phyloP scores from a whole-genome alignment of 2,329 filamentous ascomycete species.

The Colletotrichum navitas region DNA sequence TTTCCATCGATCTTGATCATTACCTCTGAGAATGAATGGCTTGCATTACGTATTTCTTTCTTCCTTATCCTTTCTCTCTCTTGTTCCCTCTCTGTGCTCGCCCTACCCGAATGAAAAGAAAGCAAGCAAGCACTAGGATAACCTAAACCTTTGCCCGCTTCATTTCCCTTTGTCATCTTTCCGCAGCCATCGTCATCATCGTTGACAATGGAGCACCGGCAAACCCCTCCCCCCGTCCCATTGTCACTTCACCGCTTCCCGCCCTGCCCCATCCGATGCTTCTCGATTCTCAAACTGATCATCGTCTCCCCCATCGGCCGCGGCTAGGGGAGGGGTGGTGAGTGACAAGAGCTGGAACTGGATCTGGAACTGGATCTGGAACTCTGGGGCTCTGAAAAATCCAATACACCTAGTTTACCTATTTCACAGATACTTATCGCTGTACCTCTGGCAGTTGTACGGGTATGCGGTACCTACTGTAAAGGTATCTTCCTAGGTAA shows the following conservation, averaged over 20 bases:
- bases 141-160: neutral
- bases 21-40: no score
- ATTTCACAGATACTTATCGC: no score
- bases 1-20: neutral
- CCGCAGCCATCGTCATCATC: neutral
- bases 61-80: neutral
- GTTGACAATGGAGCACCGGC: neutral
- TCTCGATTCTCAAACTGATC: constrained; percentile 19
- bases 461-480: no score
- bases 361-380: neutral
- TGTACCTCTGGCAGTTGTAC: no score
- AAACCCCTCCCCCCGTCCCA: neutral
- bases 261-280: constrained; percentile 22
- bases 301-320: constrained; percentile 8
- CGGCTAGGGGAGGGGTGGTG: neutral
- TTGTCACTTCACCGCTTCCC: constrained; percentile 3
- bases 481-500: no score
- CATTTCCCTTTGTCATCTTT: neutral
- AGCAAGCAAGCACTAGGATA: neutral
- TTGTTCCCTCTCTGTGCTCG: neutral
- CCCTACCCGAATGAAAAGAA: neutral
- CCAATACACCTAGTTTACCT: no score
- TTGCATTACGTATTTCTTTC: no score
- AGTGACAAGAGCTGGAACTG: neutral
- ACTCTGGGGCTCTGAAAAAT: neutral